Evolutionary conservation across 352 stramenopile species (phyloP), one percentile per base, ranked within the genome.

Genomic region (Phytopythium mirpurense): DNA sequence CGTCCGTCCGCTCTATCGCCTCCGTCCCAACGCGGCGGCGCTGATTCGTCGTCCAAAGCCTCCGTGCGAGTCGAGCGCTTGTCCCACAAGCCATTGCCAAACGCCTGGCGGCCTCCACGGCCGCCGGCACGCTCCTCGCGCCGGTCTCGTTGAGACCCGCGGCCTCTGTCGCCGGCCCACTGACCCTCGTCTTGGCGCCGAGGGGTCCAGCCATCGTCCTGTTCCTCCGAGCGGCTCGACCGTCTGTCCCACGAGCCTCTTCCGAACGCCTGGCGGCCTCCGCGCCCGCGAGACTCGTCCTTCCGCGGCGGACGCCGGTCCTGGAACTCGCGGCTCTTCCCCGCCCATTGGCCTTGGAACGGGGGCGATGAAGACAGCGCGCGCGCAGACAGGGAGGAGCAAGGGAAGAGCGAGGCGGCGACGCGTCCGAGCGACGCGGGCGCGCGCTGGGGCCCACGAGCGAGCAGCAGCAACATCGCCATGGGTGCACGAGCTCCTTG

Each of bases 311-410:
- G 31, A 0, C 19, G n/a, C 16, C 31, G 29, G 45, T 38, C 31
- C n/a, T 14, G 31, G 5, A 40, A 31, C 9, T 52, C 45, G 10
- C 45, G 45, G 45, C 31, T 27, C 18, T 11, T 38, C 9, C 45
- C 19, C n/a, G 19, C 6, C 29, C 45, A 38, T 2, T 40, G n/a
- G 31, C 12, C 45, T 10, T n/a, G 3, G 5, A 42, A 27, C 45
- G 29, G 31, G 5, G 45, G 45, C 2, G 45, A 52, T 11, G 45
- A n/a, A 6, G 29, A 51, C 45, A 52, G 45, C n/a, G 45, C 18
- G 29, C 45, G 45, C 12, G 31, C 1, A 10, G 41, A 12, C 5
- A 32, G 41, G 9, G 16, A 7, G 11, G 26, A 11, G 23, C 6
- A 14, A 10, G 23, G 41, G 24, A 29, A 1, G 41, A 31, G 16